A percentile compares a stretch with the other conserved stretches of the same genome.
Conservation (phyloP, 1,284 basidiomycete species). For the Bondarzewia mesenterica region DNA sequence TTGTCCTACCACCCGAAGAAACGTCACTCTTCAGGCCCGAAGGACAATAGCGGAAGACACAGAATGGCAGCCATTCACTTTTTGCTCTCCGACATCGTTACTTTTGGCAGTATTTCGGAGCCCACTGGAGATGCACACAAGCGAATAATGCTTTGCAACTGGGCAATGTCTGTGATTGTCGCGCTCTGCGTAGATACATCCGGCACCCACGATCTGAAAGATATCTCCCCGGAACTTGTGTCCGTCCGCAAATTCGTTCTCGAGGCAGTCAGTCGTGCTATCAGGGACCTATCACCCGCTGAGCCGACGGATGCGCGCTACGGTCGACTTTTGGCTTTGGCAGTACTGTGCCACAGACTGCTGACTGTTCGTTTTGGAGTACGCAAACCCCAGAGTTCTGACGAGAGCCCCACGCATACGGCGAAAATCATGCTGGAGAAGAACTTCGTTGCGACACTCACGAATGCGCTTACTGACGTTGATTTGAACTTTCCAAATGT, state of each 20-base stretch:
- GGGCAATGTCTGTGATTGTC: slow-evolving; percentile 89
- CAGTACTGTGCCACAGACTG: slow-evolving; percentile 84
- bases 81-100: slow-evolving; percentile 70
- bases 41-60: slow-evolving; percentile 48
- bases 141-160: slow-evolving; percentile 66
- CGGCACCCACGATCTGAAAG: slow-evolving; percentile 62
- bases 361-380: slow-evolving; percentile 68
- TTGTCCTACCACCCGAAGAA: slow-evolving; percentile 74
- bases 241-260: slow-evolving; percentile 85
- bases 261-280: slow-evolving; percentile 79
- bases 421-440: slow-evolving; percentile 99
- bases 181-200: slow-evolving; percentile 85
- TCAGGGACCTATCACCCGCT: slow-evolving; percentile 71
- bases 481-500: slow-evolving; percentile 96
- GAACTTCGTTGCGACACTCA: slow-evolving; percentile 88
- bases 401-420: slow-evolving; percentile 84
- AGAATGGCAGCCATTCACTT: slow-evolving; percentile 67
- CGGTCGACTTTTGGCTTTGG: slow-evolving; percentile 81
- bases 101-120: slow-evolving; percentile 44
- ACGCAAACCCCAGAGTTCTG: slow-evolving; percentile 48
- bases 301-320: slow-evolving; percentile 77
- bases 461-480: slow-evolving; percentile 84
- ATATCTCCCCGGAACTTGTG: slow-evolving; percentile 72
- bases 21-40: slow-evolving; percentile 49
- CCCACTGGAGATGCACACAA: slow-evolving; percentile 46